These are phyloP conservation scores for Xerophyta viscosa DNA, from an alignment of 106 monocot species.

Conservation along the genomic window DNA sequence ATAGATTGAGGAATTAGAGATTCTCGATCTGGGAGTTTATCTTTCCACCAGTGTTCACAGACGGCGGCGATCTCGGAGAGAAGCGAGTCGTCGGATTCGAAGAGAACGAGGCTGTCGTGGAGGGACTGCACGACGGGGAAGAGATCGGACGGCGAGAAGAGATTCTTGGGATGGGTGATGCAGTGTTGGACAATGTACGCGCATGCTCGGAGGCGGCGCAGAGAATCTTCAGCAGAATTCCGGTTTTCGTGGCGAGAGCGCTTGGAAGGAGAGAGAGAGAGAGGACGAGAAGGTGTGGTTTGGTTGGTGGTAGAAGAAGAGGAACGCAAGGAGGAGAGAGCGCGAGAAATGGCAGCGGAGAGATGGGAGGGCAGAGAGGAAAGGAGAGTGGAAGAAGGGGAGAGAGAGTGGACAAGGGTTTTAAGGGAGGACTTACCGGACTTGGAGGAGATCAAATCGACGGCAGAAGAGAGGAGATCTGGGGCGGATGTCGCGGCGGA, in stretches of 20 bases:
- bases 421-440: slow-evolving; percentile 57
- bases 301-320: too few species aligned
- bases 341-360: slow-evolving; percentile 24
- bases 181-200: slow-evolving; percentile 37
- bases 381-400: slow-evolving; percentile 38
- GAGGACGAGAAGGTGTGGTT: slow-evolving; percentile 16
- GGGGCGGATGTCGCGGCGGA: slow-evolving; percentile 30
- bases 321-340: slow-evolving; percentile 42
- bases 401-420: slow-evolving; percentile 38
- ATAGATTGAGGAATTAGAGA: slow-evolving; percentile 63
- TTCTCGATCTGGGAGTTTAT: slow-evolving; percentile 49
- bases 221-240: slow-evolving; percentile 6
- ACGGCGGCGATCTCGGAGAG: slow-evolving; percentile 43
- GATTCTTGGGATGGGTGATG: slow-evolving; percentile 59
- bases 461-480: slow-evolving; percentile 51
- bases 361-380: slow-evolving; percentile 60
- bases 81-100: slow-evolving; percentile 40
- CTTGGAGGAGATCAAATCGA: slow-evolving; percentile 17
- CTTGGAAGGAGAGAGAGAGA: slow-evolving; percentile 20
- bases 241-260: slow-evolving; percentile 15
- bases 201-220: slow-evolving; percentile 40
- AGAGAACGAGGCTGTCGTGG: slow-evolving; percentile 75
- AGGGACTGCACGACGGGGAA: slow-evolving; percentile 43
- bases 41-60: slow-evolving; percentile 95
- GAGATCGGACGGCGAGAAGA: slow-evolving; percentile 36